Evolutionary conservation across 768 basidiomycete genomes (phyloP), one percentile per base, ranked within the genome.

Genomic region (Russula sp.): DNA sequence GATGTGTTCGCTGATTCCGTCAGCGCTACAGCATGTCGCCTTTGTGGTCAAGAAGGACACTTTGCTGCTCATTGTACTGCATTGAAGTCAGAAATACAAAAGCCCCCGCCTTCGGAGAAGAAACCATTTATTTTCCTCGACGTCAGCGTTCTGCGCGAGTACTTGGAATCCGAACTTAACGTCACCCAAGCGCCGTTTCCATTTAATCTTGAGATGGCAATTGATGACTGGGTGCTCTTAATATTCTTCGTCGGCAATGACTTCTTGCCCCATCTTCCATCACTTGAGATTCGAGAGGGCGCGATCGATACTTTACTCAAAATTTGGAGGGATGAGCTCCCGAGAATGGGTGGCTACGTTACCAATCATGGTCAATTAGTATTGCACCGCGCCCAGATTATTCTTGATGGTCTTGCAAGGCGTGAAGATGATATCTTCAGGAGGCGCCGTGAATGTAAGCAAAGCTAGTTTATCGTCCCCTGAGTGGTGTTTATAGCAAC

Each of bases 211-310:
- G 97, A 99, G 75, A 87, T 88, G 74, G 94, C 97, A 41, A 90
- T 99, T 75, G 97, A 99, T 82, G 97, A 99, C 74, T 99, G 97
- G 97, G 93, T 99, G 68, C 85, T 99, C 71, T 84, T 99, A 70
- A 98, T 98, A 68, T 99, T 99, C 85, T 98, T 99, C 75, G 97
- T 99, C 73, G 97, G 97, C 68, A 99, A 99, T 78, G 93, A 98
- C 79, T 95, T 99, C 82, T 81, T 99, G 69, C 97, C 97, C 22
- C 97, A 99, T 77, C 81, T 99, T 60, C 97, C 97, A 29, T 93
- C 90, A 61, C 84, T 99, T 80, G 97, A 99, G 79, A 99, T 99
- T 72, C 85, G 97, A 69, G 96, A 99, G 79, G 97, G 97, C 65
- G 97, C 96, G 35, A 98, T 99, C 78, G 97, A 98, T 79, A 97